Evolutionary conservation across 148 eudicot species (phyloP).

Genomic region (Rhododendron mucronatum): DNA sequence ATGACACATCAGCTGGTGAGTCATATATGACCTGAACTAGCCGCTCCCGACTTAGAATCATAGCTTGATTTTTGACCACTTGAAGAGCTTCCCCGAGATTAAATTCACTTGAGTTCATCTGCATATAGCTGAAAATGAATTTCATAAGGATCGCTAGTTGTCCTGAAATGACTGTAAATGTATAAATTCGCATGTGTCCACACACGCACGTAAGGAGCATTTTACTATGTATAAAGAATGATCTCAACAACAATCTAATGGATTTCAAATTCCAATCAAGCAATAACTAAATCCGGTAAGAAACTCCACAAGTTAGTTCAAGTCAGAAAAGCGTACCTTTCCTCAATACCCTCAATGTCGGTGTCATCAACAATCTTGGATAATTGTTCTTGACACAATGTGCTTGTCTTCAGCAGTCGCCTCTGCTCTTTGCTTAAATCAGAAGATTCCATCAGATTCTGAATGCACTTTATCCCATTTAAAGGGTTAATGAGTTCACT

Average conservation of each 20-base stretch:
- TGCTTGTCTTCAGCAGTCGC: slow-evolving; percentile 43
- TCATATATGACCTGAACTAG: slow-evolving; percentile 53
- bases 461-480: slow-evolving; percentile 52
- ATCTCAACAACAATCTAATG: background rate
- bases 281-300: background rate
- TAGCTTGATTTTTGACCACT: slow-evolving; percentile 71
- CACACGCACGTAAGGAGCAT: background rate
- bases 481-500: slow-evolving; percentile 51
- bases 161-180: background rate
- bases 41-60: slow-evolving; percentile 56
- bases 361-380: slow-evolving; percentile 59
- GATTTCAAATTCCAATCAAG: background rate
- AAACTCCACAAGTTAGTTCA: slow-evolving; percentile 1
- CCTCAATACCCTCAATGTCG: slow-evolving; percentile 75
- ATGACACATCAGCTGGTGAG: slow-evolving; percentile 50
- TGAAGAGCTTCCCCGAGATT: slow-evolving; percentile 68
- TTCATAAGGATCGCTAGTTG: slow-evolving; percentile 10
- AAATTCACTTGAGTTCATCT: slow-evolving; percentile 47
- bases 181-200: background rate
- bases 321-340: slow-evolving; percentile 44
- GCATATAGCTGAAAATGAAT: slow-evolving; percentile 58
- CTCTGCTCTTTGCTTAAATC: slow-evolving; percentile 55
- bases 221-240: background rate
- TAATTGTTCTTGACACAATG: slow-evolving; percentile 68
- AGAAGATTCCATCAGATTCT: slow-evolving; percentile 54